Evolutionary conservation across 306 rosid genomes (phyloP).

Genomic region (Quercus gilva): DNA sequence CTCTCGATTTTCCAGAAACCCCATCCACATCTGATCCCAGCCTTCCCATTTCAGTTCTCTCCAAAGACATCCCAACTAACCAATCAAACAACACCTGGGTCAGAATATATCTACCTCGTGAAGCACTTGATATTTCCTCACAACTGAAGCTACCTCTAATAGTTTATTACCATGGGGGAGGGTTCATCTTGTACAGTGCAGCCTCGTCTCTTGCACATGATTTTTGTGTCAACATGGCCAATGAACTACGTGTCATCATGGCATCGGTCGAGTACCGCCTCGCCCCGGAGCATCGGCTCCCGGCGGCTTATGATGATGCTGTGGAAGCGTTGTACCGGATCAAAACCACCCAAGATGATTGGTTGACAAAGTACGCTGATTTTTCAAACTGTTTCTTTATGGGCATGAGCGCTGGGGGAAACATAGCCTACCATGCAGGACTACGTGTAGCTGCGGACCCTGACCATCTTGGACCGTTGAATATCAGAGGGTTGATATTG

Average conservation of each 20-base stretch:
- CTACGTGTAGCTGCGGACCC: slow-evolving; percentile 23
- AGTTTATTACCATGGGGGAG: slow-evolving; percentile 48
- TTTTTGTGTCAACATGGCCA: slow-evolving; percentile 23
- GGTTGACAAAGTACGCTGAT: slow-evolving; percentile 42
- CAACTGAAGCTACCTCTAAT: slow-evolving; percentile 36
- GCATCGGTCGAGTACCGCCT: slow-evolving; percentile 51
- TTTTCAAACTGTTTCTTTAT: slow-evolving; percentile 36
- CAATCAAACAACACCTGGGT: slow-evolving; percentile 36
- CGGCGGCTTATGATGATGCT: slow-evolving; percentile 52
- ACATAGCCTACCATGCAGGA: slow-evolving; percentile 44
- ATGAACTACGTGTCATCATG: slow-evolving; percentile 10
- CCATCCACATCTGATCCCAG: slow-evolving; percentile 38
- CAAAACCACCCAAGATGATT: slow-evolving; percentile 22
- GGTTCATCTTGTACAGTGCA: slow-evolving; percentile 29
- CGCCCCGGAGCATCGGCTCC: slow-evolving; percentile 49
- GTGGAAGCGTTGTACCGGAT: slow-evolving; percentile 44
- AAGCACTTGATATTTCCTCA: slow-evolving; percentile 15
- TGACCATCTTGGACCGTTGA: background rate
- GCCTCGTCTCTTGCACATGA: slow-evolving; percentile 28
- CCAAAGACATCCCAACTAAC: slow-evolving; percentile 41
- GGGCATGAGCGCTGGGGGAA: slow-evolving; percentile 57
- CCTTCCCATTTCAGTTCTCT: slow-evolving; percentile 25
- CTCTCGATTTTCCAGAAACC: slow-evolving; percentile 7
- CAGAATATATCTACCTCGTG: slow-evolving; percentile 39
- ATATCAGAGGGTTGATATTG: slow-evolving; percentile 48